Evolutionary conservation across 202 grass and related monocot species (phyloP).

Genomic region (Elaeis oleifera): DNA sequence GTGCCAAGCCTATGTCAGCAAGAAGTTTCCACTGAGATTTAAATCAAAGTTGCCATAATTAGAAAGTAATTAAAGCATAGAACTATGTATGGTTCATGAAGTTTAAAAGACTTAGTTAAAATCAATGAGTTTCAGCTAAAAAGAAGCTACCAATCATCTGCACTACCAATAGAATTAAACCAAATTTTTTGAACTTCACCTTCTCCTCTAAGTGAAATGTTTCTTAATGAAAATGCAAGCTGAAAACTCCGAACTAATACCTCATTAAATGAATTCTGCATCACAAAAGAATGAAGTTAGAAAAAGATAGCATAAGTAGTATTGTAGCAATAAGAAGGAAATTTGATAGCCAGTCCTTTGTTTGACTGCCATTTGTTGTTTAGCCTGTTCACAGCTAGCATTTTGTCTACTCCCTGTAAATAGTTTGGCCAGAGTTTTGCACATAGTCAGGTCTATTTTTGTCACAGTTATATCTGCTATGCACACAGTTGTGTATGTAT

Average conservation of each 20-base stretch:
- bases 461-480: too few relatives aligned
- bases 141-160: too few relatives aligned
- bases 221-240: conserved; percentile 92
- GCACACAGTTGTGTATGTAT: too few relatives aligned
- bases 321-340: conserved; percentile 9
- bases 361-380: too few relatives aligned
- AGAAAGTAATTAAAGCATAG: too few relatives aligned
- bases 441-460: too few relatives aligned
- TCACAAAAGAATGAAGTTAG: neutral
- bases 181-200: conserved; percentile 23
- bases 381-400: too few relatives aligned
- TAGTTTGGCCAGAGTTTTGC: too few relatives aligned
- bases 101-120: neutral
- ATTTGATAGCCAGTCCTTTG: neutral
- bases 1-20: too few relatives aligned
- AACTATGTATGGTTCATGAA: neutral
- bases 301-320: conserved; percentile 7
- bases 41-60: too few relatives aligned
- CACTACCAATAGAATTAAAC: neutral
- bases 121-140: neutral
- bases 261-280: conserved; percentile 59
- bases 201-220: conserved; percentile 49
- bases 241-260: conserved; percentile 81
- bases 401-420: too few relatives aligned
- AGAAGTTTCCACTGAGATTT: too few relatives aligned